These are phyloP conservation scores for Xylariales sp. DNA, from an alignment of 2,329 filamentous ascomycete species.

Conservation along the genomic window DNA sequence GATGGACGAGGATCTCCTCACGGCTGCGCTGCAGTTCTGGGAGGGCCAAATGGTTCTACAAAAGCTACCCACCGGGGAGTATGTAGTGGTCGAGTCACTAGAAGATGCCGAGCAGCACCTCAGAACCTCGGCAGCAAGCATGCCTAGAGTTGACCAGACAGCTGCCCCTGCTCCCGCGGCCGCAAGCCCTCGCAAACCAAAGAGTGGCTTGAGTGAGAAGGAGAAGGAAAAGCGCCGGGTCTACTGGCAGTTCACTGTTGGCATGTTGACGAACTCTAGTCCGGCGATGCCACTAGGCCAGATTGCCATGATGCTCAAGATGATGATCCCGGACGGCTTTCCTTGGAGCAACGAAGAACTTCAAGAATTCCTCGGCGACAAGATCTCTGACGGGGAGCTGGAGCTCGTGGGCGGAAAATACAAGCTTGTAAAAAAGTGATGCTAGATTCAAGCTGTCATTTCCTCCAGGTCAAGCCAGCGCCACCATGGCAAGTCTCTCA, in stretches of 20 bases:
- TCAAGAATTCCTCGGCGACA: conserved; percentile 71
- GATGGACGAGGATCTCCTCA: conserved; percentile 71
- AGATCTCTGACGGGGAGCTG: conserved; percentile 68
- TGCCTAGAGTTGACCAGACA: conserved; percentile 8
- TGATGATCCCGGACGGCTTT: conserved; percentile 84
- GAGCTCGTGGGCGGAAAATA: conserved; percentile 70
- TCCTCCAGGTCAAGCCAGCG: background rate
- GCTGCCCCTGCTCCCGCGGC: conserved; percentile 20
- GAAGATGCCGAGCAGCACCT: conserved; percentile 32
- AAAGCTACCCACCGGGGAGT: conserved; percentile 49
- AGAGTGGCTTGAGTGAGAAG: conserved; percentile 55
- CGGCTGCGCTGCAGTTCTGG: conserved; percentile 68
- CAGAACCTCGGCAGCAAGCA: conserved; percentile 14
- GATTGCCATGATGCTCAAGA: conserved; percentile 93
- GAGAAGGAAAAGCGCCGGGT: conserved; percentile 57
- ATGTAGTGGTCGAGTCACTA: conserved; percentile 64
- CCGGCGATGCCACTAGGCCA: conserved; percentile 72
- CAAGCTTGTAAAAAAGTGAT: conserved; percentile 54
- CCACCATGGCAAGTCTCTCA: background rate
- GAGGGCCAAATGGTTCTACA: conserved; percentile 62
- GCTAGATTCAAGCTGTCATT: background rate
- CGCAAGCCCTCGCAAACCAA: conserved; percentile 44
- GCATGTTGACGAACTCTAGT: conserved; percentile 91
- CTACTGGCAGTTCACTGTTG: conserved; percentile 89
- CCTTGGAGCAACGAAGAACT: conserved; percentile 87